These are phyloP conservation scores for Hypoxylon intermedium DNA, from an alignment of 495 filamentous ascomycete species.

Conservation along the genomic window DNA sequence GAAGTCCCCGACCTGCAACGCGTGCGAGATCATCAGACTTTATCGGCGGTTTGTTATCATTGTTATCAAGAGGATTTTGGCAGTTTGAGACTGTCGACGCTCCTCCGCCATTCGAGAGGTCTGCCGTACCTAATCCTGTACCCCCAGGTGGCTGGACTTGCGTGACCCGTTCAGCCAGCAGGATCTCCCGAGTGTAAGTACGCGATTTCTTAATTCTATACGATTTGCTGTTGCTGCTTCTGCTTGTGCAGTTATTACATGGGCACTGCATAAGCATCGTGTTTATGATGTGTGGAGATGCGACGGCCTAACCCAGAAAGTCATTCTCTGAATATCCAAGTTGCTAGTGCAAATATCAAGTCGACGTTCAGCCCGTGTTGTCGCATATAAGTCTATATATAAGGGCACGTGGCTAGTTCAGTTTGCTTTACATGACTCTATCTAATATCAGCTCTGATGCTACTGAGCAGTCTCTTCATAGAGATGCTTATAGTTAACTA, in stretches of 20 bases:
- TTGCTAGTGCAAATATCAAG: background rate
- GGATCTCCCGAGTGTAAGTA: constrained; percentile 18
- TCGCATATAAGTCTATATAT: background rate
- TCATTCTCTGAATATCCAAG: background rate
- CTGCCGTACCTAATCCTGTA: background rate
- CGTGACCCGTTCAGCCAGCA: constrained; percentile 16
- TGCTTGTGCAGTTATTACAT: background rate
- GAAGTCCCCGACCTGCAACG: background rate
- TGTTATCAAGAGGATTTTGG: too few species aligned
- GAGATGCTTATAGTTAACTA: constrained; percentile 5
- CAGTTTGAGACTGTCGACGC: background rate
- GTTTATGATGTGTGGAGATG: background rate
- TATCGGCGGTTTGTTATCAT: background rate
- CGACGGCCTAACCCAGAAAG: background rate
- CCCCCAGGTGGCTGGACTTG: constrained; percentile 21
- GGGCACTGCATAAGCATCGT: background rate
- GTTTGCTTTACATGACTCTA: background rate
- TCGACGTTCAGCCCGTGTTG: background rate
- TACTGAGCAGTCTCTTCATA: background rate
- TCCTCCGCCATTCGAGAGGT: background rate
- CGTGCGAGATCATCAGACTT: constrained; percentile 5
- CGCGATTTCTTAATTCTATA: background rate
- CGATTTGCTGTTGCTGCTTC: background rate
- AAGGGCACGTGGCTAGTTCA: constrained; percentile 1
- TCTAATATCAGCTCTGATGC: too few species aligned